Base-by-base conservation (phyloP, 2,329 filamentous ascomycete genomes). In the Penicillium sp. region DNA sequence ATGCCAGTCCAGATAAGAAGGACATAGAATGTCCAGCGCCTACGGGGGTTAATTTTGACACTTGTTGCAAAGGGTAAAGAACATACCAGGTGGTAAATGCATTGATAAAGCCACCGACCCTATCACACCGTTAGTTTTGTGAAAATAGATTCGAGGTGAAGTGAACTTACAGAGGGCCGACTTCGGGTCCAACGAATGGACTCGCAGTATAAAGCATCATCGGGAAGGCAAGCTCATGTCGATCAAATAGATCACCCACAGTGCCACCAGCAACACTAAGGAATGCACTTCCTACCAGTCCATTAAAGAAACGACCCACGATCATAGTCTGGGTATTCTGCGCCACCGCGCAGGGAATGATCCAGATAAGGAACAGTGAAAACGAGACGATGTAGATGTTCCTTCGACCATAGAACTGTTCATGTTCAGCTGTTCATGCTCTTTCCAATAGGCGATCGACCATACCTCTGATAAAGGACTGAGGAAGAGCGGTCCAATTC, bases 1-100 rank as follows among this genome's bases (percentile, higher is more conserved):
- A 76, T 69, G n/a, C 77, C 81, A 1, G 83, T 78, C 89, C 89
- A 95, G 44, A 95, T 95, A 44, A 95, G 72, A 51, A 95, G 75
- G 3, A 90, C 78, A 65, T 91, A 95, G 69, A 93, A 91, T 0
- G 85, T 87, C 88, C 88, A 93, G 45, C 87, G 76, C 86, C 71
- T 73, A 42, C 41, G n/a, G 27, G 25, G 46, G 47, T 58, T 55
- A 53, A 47, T 32, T 31, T 37, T n/a, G 12, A n/a, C 5, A 7
- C 4, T n/a, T 8, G 12, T 6, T n/a, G 20, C 20, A 6, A 37
- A 40, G 20, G 37, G 42, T 8, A 29, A 27, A 35, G 31, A 28
- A 42, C 60, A 20, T 52, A 75, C 79, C 89, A 95, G 48, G 75
- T 73, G 3, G 78, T 79, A 59, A 85, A 82, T 59, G 86, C 81